Base-by-base conservation (phyloP, 2,329 filamentous ascomycete genomes). In the Cytospora mali region DNA sequence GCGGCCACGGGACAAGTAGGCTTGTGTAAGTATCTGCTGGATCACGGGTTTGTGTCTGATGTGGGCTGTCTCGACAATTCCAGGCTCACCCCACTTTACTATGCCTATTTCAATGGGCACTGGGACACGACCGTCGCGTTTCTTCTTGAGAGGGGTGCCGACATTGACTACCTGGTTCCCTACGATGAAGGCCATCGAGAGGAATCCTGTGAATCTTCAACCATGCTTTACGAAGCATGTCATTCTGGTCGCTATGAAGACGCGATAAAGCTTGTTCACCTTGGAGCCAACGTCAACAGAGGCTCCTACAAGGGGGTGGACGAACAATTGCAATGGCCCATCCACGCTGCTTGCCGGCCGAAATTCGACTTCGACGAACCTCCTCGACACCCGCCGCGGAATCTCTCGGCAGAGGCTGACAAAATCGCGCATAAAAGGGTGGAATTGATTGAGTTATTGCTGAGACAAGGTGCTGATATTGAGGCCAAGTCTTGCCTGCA, bases 51-150 rank as follows among this genome's bases (percentile, higher is more conserved):
- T 16, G 62, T 68, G 53, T 59, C 61, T 18, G 65, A 66, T 25
- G 21, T 72, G 18, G 68, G 72, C 49, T 49, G 65, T 3, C 49
- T 55, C 13, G 70, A 73, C 57, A 35, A 62, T 10, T 58, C 58
- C 53, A 67, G 66, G 5, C 60, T 70, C 27, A 70, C 70, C 4
- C 70, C 71, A 5, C 64, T 73, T n/a, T 73, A 72, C 49, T 65
- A 71, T 54, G 71, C 71, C 29, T 70, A 69, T 50, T 66, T 66
- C 25, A 57, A 65, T 55, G 64, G 66, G 14, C 67, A 63, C 2
- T 73, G 70, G 69, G 55, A 65, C 27, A 61, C 67, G 11, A 71
- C 70, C 13, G 48, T 72, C 3, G 65, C 69, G 0, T 58, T 69
- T 7, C 67, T 73, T n/a, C 64, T 70, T 18, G 49, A 66, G 11